Evolutionary conservation across 192 early-diverging fungal genomes (phyloP).

Genomic region (Allomyces macrogynus): DNA sequence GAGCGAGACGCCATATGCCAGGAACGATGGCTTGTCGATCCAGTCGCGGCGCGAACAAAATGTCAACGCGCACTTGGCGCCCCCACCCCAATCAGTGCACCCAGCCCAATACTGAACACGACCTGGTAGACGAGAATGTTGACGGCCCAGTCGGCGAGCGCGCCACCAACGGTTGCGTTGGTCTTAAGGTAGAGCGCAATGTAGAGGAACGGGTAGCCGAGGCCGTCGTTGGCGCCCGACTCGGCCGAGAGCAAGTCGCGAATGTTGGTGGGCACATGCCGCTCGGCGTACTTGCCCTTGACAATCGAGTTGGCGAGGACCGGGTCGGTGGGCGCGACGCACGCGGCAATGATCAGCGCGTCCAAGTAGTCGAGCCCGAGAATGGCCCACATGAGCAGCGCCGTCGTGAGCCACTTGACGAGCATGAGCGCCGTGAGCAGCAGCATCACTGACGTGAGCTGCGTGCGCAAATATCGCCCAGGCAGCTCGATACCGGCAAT

Average conservation of each 20-base stretch:
- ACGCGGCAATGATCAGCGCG: slow-evolving; percentile 56
- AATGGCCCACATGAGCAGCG: slow-evolving; percentile 40
- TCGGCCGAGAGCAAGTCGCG: slow-evolving; percentile 57
- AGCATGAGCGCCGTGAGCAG: slow-evolving; percentile 57
- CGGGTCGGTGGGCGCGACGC: slow-evolving; percentile 80
- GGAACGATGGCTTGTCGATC: slow-evolving; percentile 73
- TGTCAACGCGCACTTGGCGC: too few relatives aligned
- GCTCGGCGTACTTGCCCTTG: slow-evolving; percentile 81
- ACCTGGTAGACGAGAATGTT: slow-evolving; percentile 63
- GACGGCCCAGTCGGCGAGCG: slow-evolving; percentile 62
- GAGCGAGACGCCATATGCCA: slow-evolving; percentile 61
- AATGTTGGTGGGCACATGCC: slow-evolving; percentile 55
- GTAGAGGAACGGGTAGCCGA: slow-evolving; percentile 67
- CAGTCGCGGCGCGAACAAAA: slow-evolving; percentile 36
- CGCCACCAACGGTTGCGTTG: slow-evolving; percentile 24
- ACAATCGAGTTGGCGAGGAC: slow-evolving; percentile 87
- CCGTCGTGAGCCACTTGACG: slow-evolving; percentile 56
- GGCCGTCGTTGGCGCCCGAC: slow-evolving; percentile 71
- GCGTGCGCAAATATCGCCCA: slow-evolving; percentile 43
- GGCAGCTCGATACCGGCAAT: slow-evolving; percentile 63
- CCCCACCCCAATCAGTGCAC: slow-evolving; percentile 44
- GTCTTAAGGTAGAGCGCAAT: slow-evolving; percentile 50
- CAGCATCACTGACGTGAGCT: slow-evolving; percentile 46
- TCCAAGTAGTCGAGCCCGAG: slow-evolving; percentile 33
- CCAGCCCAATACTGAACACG: slow-evolving; percentile 43